Evolutionary conservation across 1,284 basidiomycete genomes (phyloP), one percentile per base, ranked within the genome.

Genomic region (Marasmius fiardii): DNA sequence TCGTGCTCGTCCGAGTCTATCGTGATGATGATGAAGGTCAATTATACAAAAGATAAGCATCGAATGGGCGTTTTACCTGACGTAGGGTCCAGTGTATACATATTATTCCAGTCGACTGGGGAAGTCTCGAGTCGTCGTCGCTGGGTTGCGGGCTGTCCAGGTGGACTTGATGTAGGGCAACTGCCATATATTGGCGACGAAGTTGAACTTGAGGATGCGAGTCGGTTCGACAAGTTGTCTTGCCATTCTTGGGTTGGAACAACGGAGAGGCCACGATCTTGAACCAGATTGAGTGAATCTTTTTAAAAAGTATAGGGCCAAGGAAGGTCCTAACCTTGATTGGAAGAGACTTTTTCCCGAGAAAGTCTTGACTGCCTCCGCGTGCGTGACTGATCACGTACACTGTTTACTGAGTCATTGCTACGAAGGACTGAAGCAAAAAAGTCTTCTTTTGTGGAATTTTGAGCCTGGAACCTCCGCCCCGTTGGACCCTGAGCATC

Each of bases 241-340:
- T 91, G 88, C 88, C 88, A 91, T 65, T 90, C 87, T 57, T 79
- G 72, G 0, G 86, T 89, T 10, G 88, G 88, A 11, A 82, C 76
- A 16, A 83, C 78, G 21, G 84, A 80, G 49, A 83, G 74, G 5
- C 78, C 75, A 37, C 80, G 76, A 64, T 86, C 86, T 89, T 58
- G 37, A 43, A 18, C 26, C 28, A 31, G 10, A 23, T 35, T 57
- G 41, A 20, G 45, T 39, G 26, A 55, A 57, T 57, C 58, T 43
- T 61, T 23, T 51, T 56, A 55, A 18, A 34, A 43, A 24, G 55
- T 50, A 23, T 41, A 43, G 51, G 55, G 7, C 16, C 16, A 23
- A 5, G 37, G 3, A 57, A n/a, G n/a, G n/a, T n/a, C n/a, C 68
- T 61, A 54, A 79, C 86, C 84, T 80, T 81, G 78, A 24, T 68